Percentiles rank a stretch among this genome's conserved stretches.
These are phyloP conservation scores for Leishmania turanica DNA, from an alignment of 208 protist species.

Conservation along the genomic window DNA sequence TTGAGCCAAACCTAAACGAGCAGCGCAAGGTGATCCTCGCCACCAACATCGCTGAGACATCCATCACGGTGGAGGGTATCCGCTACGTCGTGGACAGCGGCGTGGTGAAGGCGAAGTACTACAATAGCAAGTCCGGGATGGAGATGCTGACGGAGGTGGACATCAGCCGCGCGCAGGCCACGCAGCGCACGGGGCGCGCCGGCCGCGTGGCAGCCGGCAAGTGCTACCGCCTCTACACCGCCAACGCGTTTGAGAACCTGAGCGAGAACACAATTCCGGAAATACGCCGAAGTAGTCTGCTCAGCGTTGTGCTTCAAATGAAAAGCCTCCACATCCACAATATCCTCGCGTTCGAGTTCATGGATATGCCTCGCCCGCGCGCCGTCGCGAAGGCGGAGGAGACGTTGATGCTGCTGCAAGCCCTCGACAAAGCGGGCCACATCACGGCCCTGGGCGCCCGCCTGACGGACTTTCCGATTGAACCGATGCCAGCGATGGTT, in stretches of 20 bases:
- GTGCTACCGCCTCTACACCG: conserved; percentile 98
- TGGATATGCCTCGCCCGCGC: conserved; percentile 95
- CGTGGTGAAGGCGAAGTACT: conserved; percentile 98
- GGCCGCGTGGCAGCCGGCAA: conserved; percentile 97
- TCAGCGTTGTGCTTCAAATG: conserved; percentile 97
- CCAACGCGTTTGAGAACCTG: conserved; percentile 95
- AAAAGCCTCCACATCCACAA: conserved; percentile 97
- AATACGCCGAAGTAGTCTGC: conserved; percentile 98
- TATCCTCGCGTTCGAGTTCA: conserved; percentile 98
- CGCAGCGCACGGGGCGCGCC: conserved; percentile 97
- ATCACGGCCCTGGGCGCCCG: conserved; percentile 93
- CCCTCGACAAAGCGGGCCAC: conserved; percentile 87
- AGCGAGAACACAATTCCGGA: conserved; percentile 97
- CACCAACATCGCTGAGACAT: conserved; percentile 99
- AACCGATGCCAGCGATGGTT: conserved; percentile 97
- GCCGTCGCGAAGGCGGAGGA: conserved; percentile 94
- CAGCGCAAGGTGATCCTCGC: conserved; percentile 96
- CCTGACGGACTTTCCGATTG: conserved; percentile 98
- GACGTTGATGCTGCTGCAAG: conserved; percentile 93
- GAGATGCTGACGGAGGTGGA: conserved; percentile 95
- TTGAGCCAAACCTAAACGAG: conserved; percentile 90
- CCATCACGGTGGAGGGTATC: conserved; percentile 99
- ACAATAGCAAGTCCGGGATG: conserved; percentile 97
- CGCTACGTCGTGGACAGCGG: conserved; percentile 99
- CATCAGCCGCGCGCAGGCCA: conserved; percentile 94